Conservation (phyloP, 805 yeast species). For the Novakomyces olei region DNA sequence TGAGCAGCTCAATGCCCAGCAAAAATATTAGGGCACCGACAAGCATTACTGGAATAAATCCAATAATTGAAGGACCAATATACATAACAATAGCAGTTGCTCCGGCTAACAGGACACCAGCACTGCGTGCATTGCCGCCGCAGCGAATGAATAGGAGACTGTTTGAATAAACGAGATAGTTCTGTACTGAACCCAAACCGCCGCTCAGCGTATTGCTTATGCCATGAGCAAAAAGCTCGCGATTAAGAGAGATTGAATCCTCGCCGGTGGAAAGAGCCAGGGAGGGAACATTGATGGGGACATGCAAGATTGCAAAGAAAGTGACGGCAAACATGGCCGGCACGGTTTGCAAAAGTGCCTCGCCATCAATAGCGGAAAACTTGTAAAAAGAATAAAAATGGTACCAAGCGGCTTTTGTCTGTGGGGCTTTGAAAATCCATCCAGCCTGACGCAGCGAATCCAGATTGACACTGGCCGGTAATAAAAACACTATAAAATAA, state of each 20-base stretch:
- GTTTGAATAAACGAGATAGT: conserved; percentile 85
- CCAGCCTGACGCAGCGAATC: conserved; percentile 44
- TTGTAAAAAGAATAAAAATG: conserved; percentile 55
- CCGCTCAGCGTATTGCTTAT: conserved; percentile 75
- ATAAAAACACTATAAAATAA: conserved; percentile 40
- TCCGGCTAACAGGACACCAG: conserved; percentile 71
- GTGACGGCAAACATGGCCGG: conserved; percentile 94
- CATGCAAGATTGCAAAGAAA: conserved; percentile 86
- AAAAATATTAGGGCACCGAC: conserved; percentile 83
- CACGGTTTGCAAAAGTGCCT: conserved; percentile 36
- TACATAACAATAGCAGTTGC: conserved; percentile 67
- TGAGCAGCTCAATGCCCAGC: conserved; percentile 71
- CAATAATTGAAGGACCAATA: conserved; percentile 80
- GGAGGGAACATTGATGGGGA: conserved; percentile 95
- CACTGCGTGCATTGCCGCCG: conserved; percentile 74
- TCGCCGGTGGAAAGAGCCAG: conserved; percentile 73
- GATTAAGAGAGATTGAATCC: conserved; percentile 63
- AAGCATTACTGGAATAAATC: conserved; percentile 84
- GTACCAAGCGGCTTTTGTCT: conserved; percentile 63
- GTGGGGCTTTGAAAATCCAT: conserved; percentile 60
- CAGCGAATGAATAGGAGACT: conserved; percentile 78
- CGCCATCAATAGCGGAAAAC: conserved; percentile 54
- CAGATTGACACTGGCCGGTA: conserved; percentile 41
- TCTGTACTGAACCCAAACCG: conserved; percentile 59
- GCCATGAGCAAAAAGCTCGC: conserved; percentile 90